Percentiles rank a stretch among this genome's conserved stretches.
phyloP scores from a whole-genome alignment of 83 land plant species.

The Isoetes engelmannii region DNA sequence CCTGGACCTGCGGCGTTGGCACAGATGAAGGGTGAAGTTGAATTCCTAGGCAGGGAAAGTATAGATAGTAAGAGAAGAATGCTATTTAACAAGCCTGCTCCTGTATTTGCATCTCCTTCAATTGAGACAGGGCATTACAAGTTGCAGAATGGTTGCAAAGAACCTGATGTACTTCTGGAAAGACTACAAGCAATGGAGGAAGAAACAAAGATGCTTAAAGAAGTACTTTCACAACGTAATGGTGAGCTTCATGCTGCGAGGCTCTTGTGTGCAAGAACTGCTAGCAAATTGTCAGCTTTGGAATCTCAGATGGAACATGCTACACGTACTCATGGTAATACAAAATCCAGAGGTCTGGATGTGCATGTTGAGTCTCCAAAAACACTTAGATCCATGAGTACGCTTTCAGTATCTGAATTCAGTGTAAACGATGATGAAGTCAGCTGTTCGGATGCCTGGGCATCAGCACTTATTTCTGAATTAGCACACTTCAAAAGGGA shows the following conservation, averaged over 20 bases:
- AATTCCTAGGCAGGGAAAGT: neutral
- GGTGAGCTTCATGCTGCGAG: constrained; percentile 13
- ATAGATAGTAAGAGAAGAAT: neutral
- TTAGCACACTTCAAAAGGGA: constrained; percentile 19
- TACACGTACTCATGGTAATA: neutral
- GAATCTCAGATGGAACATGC: constrained; percentile 11
- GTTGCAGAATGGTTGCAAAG: neutral
- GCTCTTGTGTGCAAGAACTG: constrained; percentile 12
- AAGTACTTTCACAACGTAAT: constrained; percentile 10
- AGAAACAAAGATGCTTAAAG: constrained; percentile 15
- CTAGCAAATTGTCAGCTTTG: constrained; percentile 7
- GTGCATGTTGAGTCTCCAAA: neutral
- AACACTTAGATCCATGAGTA: neutral
- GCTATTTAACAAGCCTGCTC: neutral
- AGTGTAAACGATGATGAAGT: constrained; percentile 5
- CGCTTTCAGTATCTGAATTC: constrained; percentile 1
- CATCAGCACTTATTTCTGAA: constrained; percentile 18
- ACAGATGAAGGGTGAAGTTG: constrained; percentile 18
- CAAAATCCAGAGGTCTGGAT: neutral
- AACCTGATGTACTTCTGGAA: constrained; percentile 1
- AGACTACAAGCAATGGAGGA: constrained; percentile 17
- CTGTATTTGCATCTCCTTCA: neutral
- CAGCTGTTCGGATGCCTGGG: constrained; percentile 17
- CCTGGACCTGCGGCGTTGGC: constrained; percentile 13
- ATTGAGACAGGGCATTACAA: neutral